phyloP scores from a whole-genome alignment of 2,329 filamentous ascomycete species.

The Trichoderma sp. region DNA sequence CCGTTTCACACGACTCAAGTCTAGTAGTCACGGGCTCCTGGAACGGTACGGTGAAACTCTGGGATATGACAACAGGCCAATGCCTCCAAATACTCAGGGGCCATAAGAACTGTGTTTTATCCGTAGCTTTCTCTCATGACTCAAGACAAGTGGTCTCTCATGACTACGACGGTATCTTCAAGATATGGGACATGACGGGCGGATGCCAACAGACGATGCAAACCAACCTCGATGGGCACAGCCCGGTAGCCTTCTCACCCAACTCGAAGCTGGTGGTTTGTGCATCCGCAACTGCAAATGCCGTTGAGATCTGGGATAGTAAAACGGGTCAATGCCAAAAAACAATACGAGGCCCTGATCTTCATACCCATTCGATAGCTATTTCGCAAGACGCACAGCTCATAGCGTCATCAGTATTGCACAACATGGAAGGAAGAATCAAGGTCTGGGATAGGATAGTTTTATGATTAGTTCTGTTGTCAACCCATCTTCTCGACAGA shows the following conservation, averaged over 20 bases:
- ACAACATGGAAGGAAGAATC: too few species aligned
- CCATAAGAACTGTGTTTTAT: fast-evolving
- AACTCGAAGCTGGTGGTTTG: background rate
- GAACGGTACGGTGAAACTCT: background rate
- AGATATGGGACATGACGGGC: background rate
- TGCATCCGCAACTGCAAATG: background rate
- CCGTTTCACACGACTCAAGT: background rate
- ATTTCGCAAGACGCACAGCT: background rate
- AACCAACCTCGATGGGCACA: too few species aligned
- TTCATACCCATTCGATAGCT: background rate
- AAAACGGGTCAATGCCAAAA: background rate
- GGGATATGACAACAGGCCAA: background rate
- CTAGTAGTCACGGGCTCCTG: background rate
- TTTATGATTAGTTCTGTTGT: too few species aligned
- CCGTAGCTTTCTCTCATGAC: background rate
- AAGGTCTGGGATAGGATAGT: too few species aligned
- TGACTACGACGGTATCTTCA: background rate
- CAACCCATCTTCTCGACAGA: too few species aligned
- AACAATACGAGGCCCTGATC: background rate
- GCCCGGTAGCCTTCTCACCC: background rate
- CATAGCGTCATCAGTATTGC: too few species aligned
- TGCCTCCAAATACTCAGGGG: background rate
- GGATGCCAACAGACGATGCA: background rate
- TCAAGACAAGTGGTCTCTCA: background rate
- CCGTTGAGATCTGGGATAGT: background rate